Conservation (phyloP, 176 grass and related monocot genomes). For the Paspalum vaginatum region DNA sequence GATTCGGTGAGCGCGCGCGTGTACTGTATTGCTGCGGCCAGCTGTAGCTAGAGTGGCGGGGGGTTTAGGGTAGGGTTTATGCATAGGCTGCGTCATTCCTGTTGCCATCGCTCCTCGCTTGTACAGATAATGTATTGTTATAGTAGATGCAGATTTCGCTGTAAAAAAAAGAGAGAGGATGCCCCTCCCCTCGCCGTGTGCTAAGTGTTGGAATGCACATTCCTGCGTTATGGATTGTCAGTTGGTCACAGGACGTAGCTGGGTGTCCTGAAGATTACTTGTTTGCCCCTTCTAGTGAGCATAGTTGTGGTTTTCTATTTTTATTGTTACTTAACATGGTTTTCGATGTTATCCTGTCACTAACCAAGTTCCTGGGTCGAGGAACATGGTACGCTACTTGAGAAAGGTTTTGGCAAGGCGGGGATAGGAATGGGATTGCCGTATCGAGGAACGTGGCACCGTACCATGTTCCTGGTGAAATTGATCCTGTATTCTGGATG, state of each 20-base stretch:
- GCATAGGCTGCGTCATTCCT: background rate
- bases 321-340: background rate
- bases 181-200: too few relatives aligned
- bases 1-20: background rate
- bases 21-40: background rate
- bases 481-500: background rate
- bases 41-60: background rate
- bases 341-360: background rate
- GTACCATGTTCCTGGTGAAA: background rate
- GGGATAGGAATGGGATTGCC: too few relatives aligned
- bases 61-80: slow-evolving; percentile 38
- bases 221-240: background rate
- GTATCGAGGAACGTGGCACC: too few relatives aligned
- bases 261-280: background rate
- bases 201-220: background rate
- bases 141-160: background rate
- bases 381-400: too few relatives aligned
- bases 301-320: background rate
- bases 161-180: background rate
- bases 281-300: background rate
- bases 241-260: background rate
- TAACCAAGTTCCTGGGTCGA: too few relatives aligned
- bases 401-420: too few relatives aligned
- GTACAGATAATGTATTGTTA: background rate
- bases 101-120: background rate